These are phyloP conservation scores for Ophiostoma novo-ulmi DNA, from an alignment of 2,329 filamentous ascomycete genomes.

Conservation along the genomic window DNA sequence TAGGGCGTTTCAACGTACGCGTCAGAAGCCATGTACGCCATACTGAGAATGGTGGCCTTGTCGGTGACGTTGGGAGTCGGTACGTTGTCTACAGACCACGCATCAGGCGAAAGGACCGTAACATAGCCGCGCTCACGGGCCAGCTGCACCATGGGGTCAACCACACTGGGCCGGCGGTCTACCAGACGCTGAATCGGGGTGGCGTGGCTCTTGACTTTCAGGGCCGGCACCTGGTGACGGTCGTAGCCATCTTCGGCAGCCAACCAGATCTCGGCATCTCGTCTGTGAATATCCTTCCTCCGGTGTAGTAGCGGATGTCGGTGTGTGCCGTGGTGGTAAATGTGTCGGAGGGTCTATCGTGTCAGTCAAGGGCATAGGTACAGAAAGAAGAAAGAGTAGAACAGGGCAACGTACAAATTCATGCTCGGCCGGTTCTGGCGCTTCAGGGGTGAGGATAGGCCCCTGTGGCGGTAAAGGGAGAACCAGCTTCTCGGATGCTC, in stretches of 20 bases:
- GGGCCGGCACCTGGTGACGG: conserved; percentile 46
- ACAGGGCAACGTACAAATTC: conserved; percentile 43
- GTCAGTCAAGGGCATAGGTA: neutral
- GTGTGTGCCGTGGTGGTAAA: conserved; percentile 87
- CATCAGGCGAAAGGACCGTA: conserved; percentile 62
- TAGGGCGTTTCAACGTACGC: conserved; percentile 74
- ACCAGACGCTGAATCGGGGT: conserved; percentile 73
- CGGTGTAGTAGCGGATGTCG: conserved; percentile 71
- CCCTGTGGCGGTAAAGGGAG: conserved; percentile 40
- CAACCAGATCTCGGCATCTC: conserved; percentile 58
- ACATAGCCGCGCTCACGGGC: conserved; percentile 64
- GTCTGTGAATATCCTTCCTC: conserved; percentile 61
- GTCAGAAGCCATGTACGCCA: conserved; percentile 84
- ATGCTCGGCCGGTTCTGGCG: conserved; percentile 49
- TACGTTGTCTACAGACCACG: conserved; percentile 79
- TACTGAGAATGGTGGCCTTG: conserved; percentile 73
- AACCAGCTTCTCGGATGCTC: conserved; percentile 39
- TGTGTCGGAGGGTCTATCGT: conserved; percentile 65
- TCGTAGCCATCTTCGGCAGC: conserved; percentile 54
- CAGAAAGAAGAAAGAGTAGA: neutral
- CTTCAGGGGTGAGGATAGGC: conserved; percentile 41
- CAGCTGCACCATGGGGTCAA: conserved; percentile 72
- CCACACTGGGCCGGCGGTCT: conserved; percentile 68
- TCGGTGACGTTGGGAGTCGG: conserved; percentile 76
- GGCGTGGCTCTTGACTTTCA: conserved; percentile 59